These are phyloP conservation scores for Exophiala calicioides DNA, from an alignment of 2,329 filamentous ascomycete genomes.

Conservation along the genomic window DNA sequence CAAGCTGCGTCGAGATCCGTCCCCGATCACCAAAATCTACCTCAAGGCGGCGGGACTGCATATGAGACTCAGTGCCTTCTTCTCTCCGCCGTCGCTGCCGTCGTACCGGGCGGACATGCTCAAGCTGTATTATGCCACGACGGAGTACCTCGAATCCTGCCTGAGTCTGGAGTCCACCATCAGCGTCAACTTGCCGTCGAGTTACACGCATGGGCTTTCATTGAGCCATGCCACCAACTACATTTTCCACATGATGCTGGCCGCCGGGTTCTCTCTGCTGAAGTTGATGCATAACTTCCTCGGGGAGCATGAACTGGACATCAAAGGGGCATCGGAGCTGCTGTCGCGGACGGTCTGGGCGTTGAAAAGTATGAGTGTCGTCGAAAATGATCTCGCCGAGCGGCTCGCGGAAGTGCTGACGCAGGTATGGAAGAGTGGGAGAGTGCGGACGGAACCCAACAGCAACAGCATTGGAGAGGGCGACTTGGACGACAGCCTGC, in stretches of 20 bases:
- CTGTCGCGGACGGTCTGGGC: slow-evolving; percentile 62
- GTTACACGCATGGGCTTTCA: slow-evolving; percentile 40
- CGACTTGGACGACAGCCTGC: slow-evolving; percentile 42
- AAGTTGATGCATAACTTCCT: slow-evolving; percentile 69
- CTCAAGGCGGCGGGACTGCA: slow-evolving; percentile 50
- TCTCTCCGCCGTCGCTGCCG: slow-evolving; percentile 49
- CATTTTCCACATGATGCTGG: slow-evolving; percentile 67
- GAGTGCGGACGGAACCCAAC: slow-evolving; percentile 34
- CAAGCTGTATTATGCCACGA: slow-evolving; percentile 48
- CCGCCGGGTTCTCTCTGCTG: slow-evolving; percentile 63
- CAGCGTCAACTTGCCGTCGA: slow-evolving; percentile 35
- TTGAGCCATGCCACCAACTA: slow-evolving; percentile 61
- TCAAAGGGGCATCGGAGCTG: slow-evolving; percentile 58
- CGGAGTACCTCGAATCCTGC: slow-evolving; percentile 49
- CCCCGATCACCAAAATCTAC: slow-evolving; percentile 50
- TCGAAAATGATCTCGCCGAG: slow-evolving; percentile 64
- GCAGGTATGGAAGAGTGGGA: slow-evolving; percentile 62
- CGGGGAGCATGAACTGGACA: slow-evolving; percentile 46
- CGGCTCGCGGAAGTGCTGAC: slow-evolving; percentile 66
- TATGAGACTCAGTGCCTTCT: slow-evolving; percentile 52
- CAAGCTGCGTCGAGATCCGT: slow-evolving; percentile 46
- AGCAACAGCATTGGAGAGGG: slow-evolving; percentile 29
- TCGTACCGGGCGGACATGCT: slow-evolving; percentile 50
- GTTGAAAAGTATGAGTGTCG: slow-evolving; percentile 61
- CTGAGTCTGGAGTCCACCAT: slow-evolving; percentile 45